These are phyloP conservation scores for Yamadazyma sp. DNA, from an alignment of 1,139 yeast genomes.

Conservation along the genomic window DNA sequence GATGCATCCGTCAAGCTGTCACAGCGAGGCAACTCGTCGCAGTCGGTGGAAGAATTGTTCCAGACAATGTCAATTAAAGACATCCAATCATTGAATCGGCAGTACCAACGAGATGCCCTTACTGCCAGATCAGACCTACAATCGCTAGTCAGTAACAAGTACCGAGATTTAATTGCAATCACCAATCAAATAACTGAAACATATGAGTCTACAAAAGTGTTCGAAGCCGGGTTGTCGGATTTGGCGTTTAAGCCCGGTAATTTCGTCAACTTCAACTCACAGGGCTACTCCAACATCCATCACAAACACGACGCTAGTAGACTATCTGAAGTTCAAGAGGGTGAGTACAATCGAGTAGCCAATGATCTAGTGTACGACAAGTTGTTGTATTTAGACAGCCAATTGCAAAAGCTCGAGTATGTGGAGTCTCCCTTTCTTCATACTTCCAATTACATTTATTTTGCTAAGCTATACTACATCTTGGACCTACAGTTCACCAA, in stretches of 20 bases:
- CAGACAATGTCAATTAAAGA: slow-evolving; percentile 32
- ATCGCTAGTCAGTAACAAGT: slow-evolving; percentile 60
- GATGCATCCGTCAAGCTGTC: not conserved
- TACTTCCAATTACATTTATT: slow-evolving; percentile 32
- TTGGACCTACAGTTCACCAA: slow-evolving; percentile 26
- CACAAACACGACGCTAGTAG: not conserved
- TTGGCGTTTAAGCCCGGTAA: slow-evolving; percentile 33
- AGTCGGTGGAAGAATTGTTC: slow-evolving; percentile 39
- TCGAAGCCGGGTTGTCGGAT: slow-evolving; percentile 30
- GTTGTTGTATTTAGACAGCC: slow-evolving; percentile 17
- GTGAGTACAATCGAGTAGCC: slow-evolving; percentile 5
- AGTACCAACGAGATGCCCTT: slow-evolving; percentile 24
- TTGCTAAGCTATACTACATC: slow-evolving; percentile 36
- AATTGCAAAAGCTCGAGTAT: slow-evolving; percentile 9
- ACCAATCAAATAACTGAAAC: slow-evolving; percentile 67
- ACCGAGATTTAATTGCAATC: slow-evolving; percentile 64
- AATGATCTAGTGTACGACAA: slow-evolving; percentile 12
- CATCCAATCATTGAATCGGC: slow-evolving; percentile 31
- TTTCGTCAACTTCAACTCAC: slow-evolving; percentile 29
- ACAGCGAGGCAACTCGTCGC: not conserved
- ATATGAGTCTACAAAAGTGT: slow-evolving; percentile 36
- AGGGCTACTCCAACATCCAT: not conserved
- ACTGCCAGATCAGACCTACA: slow-evolving; percentile 46
- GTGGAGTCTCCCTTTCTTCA: slow-evolving; percentile 16
- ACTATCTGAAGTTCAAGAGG: slow-evolving; percentile 2